phyloP scores from a whole-genome alignment of 257 asterid species.

The Schizonepeta tenuifolia region DNA sequence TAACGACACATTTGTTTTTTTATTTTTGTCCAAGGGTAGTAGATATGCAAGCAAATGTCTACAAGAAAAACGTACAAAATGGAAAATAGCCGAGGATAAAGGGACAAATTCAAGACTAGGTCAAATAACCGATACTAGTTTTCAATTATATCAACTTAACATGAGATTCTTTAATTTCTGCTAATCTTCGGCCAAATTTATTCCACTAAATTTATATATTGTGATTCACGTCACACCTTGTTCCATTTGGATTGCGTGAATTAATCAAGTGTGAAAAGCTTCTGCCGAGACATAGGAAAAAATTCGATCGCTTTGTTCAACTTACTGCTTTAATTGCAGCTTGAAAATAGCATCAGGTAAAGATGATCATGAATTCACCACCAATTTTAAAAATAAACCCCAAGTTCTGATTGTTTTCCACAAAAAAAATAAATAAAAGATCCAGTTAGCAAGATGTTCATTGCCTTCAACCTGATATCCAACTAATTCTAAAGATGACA shows the following conservation, averaged over 20 bases:
- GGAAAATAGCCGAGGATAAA: conserved; percentile 22
- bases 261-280: too few relatives aligned
- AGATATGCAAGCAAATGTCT: conserved; percentile 41
- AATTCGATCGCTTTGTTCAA: too few relatives aligned
- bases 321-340: too few relatives aligned
- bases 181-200: background rate
- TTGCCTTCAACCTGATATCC: too few relatives aligned
- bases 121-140: conserved; percentile 31
- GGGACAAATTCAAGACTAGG: conserved; percentile 41
- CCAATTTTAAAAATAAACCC: too few relatives aligned
- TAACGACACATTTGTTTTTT: conserved; percentile 19
- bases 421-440: too few relatives aligned
- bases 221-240: background rate
- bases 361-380: too few relatives aligned
- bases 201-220: background rate
- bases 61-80: conserved; percentile 28
- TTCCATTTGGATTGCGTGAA: conserved; percentile 16
- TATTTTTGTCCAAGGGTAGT: background rate
- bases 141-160: conserved; percentile 16
- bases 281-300: too few relatives aligned
- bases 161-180: background rate
- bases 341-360: too few relatives aligned
- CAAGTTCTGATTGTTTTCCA: too few relatives aligned
- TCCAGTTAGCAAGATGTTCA: too few relatives aligned
- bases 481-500: too few relatives aligned